Percentiles rank a stretch among this genome's conserved stretches.
Evolutionary conservation across 495 filamentous ascomycete species (phyloP).

Genomic region (Hyaloscypha hepaticicola): DNA sequence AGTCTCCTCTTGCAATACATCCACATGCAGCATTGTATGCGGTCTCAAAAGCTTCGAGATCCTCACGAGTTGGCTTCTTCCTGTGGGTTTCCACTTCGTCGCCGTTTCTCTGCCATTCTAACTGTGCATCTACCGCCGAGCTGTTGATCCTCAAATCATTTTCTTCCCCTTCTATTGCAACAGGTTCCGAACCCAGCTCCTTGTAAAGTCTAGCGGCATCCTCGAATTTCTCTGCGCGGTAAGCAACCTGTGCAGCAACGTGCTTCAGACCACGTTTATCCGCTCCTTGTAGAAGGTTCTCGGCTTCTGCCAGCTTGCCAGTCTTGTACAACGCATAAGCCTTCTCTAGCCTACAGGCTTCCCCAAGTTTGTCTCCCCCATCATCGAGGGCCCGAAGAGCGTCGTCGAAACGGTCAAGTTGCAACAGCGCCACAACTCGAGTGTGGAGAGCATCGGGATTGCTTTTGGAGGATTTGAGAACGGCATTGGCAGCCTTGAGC

Average conservation of each 20-base stretch:
- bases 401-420: constrained; percentile 92
- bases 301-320: constrained; percentile 72
- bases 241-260: constrained; percentile 85
- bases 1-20: constrained; percentile 77
- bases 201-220: constrained; percentile 69
- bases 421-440: constrained; percentile 81
- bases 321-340: constrained; percentile 92
- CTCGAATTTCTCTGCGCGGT: constrained; percentile 80
- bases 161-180: constrained; percentile 61
- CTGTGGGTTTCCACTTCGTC: constrained; percentile 39
- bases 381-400: constrained; percentile 74
- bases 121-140: constrained; percentile 76
- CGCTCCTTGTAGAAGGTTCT: constrained; percentile 40
- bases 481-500: constrained; percentile 67
- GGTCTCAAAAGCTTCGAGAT: constrained; percentile 89
- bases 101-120: constrained; percentile 73
- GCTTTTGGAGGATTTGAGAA: constrained; percentile 59
- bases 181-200: constrained; percentile 50
- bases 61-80: constrained; percentile 63
- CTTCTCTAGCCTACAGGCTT: constrained; percentile 69
- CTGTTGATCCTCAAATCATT: constrained; percentile 87
- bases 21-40: constrained; percentile 90
- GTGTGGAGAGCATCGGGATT: constrained; percentile 71
- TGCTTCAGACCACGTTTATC: constrained; percentile 64
- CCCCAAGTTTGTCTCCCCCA: constrained; percentile 64